phyloP scores from a whole-genome alignment of 73 alveolate species.

The Stentor roeselii region DNA sequence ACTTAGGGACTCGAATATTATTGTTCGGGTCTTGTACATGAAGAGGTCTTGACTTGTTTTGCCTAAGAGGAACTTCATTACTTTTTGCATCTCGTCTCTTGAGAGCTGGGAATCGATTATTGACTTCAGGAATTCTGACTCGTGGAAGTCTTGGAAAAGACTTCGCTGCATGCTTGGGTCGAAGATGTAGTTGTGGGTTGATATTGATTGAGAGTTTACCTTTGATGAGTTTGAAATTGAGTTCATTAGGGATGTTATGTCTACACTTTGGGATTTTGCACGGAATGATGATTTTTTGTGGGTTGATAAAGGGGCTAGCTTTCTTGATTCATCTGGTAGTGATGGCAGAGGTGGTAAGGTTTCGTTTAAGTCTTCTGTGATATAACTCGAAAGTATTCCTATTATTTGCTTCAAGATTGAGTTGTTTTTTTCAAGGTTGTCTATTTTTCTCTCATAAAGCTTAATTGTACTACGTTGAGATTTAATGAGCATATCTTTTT shows the following conservation, averaged over 20 bases:
- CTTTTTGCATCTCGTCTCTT: constrained; percentile 26
- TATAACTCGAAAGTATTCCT: neutral
- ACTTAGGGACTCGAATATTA: neutral
- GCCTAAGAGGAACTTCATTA: neutral
- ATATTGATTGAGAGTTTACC: neutral
- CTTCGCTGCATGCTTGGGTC: neutral
- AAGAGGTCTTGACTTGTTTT: constrained; percentile 21
- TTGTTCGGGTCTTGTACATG: neutral
- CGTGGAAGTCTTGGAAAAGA: constrained; percentile 14
- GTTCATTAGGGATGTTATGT: neutral
- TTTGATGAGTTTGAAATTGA: neutral
- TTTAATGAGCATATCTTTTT: neutral
- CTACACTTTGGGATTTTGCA: neutral
- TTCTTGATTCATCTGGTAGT: neutral
- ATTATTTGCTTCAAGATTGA: neutral
- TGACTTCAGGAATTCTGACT: neutral
- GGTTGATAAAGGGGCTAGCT: neutral
- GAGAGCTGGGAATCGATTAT: constrained; percentile 15
- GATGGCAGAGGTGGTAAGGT: constrained; percentile 12
- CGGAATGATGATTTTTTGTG: neutral
- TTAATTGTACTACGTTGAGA: constrained; percentile 4
- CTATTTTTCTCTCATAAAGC: neutral
- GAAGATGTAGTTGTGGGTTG: neutral
- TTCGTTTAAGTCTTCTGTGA: constrained; percentile 13
- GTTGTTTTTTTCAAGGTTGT: constrained; percentile 12